A percentile compares a stretch with the other conserved stretches of the same genome.
Conservation (phyloP, 2,329 filamentous ascomycete species). For the Pseudogymnoascus sp. region DNA sequence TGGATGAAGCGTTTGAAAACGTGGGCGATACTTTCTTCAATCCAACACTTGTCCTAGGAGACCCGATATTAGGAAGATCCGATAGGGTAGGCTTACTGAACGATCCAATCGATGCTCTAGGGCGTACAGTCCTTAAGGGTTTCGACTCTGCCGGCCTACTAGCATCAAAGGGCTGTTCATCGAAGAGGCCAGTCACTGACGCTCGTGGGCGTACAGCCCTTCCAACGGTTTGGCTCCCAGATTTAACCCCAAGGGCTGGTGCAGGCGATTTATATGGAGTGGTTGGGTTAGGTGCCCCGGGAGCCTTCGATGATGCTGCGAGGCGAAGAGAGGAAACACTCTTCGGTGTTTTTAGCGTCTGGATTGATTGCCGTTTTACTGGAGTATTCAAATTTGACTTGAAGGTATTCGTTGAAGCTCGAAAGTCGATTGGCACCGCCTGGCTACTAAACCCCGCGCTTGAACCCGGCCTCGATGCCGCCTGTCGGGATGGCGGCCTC, state of each 20-base stretch:
- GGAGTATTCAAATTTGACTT: slow-evolving; percentile 32
- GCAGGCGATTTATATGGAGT: not conserved
- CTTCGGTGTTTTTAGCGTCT: slow-evolving; percentile 28
- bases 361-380: slow-evolving; percentile 24
- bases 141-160: not conserved
- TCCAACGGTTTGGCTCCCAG: slow-evolving; percentile 39
- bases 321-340: slow-evolving; percentile 17
- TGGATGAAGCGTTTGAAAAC: slow-evolving; percentile 23
- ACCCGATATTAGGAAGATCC: slow-evolving; percentile 12
- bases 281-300: slow-evolving; percentile 1
- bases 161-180: not conserved
- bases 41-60: slow-evolving; percentile 20
- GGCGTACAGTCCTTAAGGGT: slow-evolving; percentile 1
- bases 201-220: slow-evolving; percentile 41
- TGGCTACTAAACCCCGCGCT: slow-evolving; percentile 40
- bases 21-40: slow-evolving; percentile 20
- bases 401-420: slow-evolving; percentile 37
- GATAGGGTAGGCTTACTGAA: slow-evolving; percentile 12
- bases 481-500: slow-evolving; percentile 40
- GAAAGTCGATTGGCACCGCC: slow-evolving; percentile 31
- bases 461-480: slow-evolving; percentile 45
- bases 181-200: slow-evolving; percentile 45
- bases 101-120: slow-evolving; percentile 20
- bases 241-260: slow-evolving; percentile 20
- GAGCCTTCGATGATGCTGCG: slow-evolving; percentile 23